phyloP scores from a whole-genome alignment of 495 filamentous ascomycete species.

The Entonaema liquescens region DNA sequence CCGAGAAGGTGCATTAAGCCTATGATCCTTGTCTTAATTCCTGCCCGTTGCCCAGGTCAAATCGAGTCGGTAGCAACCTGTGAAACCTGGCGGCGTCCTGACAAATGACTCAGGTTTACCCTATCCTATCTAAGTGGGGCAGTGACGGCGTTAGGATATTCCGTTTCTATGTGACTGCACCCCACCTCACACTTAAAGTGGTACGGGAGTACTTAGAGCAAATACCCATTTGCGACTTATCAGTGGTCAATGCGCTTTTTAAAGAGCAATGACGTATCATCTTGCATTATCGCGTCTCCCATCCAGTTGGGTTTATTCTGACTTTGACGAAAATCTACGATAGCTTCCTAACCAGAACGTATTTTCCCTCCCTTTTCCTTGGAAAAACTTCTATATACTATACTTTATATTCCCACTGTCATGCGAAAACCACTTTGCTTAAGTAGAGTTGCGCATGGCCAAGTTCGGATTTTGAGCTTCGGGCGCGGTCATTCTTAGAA shows the following conservation, averaged over 20 bases:
- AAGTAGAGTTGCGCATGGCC: not conserved
- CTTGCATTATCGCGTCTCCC: constrained; percentile 32
- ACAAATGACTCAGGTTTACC: constrained; percentile 4
- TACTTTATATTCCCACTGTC: not conserved
- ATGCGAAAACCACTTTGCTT: not conserved
- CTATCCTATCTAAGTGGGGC: not conserved
- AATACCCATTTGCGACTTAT: not conserved
- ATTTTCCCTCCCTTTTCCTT: not conserved
- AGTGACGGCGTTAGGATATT: not conserved
- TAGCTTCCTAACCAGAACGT: not conserved
- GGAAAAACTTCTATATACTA: not conserved
- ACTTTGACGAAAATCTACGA: constrained; percentile 7
- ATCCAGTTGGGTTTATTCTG: constrained; percentile 9
- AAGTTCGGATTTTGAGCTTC: not conserved
- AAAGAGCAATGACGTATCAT: constrained; percentile 30
- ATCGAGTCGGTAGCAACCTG: constrained; percentile 25
- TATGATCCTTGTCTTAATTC: constrained; percentile 30
- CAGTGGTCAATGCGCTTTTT: constrained; percentile 29
- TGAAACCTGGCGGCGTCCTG: constrained; percentile 7
- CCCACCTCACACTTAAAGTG: not conserved
- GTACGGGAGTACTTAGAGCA: not conserved
- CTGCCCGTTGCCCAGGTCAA: constrained; percentile 27
- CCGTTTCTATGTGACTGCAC: not conserved
- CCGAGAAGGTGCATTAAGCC: constrained; percentile 17
- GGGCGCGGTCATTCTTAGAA: constrained; percentile 19